A percentile compares a stretch with the other conserved stretches of the same genome.
These are phyloP conservation scores for Arthrobotrys musiformis DNA, from an alignment of 2,329 filamentous ascomycete species.

Conservation along the genomic window DNA sequence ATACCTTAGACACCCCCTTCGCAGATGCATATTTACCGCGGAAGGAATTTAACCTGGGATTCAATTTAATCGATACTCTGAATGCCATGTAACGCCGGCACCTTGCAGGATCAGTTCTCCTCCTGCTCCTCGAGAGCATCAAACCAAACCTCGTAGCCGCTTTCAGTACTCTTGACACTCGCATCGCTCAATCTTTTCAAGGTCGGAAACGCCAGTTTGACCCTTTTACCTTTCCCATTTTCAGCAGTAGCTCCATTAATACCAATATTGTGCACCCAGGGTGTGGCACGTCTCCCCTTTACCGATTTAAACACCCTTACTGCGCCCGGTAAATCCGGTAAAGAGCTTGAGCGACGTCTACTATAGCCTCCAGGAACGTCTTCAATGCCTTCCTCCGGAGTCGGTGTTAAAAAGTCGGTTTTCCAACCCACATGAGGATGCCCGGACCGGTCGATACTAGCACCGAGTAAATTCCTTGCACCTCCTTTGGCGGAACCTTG, in stretches of 20 bases:
- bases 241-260: conserved; percentile 15
- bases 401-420: conserved; percentile 24
- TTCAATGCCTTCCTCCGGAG: conserved; percentile 10
- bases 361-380: conserved; percentile 4
- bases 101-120: neutral
- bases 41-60: neutral
- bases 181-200: conserved; percentile 51
- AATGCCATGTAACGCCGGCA: neutral
- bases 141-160: conserved; percentile 44
- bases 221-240: neutral
- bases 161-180: conserved; percentile 39
- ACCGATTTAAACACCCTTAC: conserved; percentile 27
- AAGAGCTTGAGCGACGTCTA: conserved; percentile 45
- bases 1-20: neutral
- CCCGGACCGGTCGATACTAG: neutral
- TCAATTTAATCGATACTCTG: neutral
- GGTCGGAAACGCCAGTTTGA: conserved; percentile 35
- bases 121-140: conserved; percentile 47
- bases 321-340: conserved; percentile 41
- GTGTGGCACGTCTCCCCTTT: conserved; percentile 47
- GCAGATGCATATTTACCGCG: neutral
- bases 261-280: conserved; percentile 53
- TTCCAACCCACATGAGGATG: conserved; percentile 45
- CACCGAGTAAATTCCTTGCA: conserved; percentile 13
- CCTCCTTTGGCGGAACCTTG: neutral